phyloP scores from a whole-genome alignment of 495 filamentous ascomycete species.

The Xylaria cubensis region DNA sequence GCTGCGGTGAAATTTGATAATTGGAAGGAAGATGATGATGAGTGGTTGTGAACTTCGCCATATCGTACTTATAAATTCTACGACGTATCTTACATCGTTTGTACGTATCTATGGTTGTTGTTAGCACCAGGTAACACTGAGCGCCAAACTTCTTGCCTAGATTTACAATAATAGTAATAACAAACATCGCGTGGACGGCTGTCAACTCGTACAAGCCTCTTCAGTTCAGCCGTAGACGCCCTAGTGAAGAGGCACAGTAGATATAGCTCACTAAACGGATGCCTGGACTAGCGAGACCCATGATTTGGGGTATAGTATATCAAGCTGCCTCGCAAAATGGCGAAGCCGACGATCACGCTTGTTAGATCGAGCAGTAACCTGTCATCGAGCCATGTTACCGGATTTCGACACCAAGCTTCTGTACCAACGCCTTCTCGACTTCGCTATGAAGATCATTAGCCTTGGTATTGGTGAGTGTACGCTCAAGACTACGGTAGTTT shows the following conservation, averaged over 20 bases:
- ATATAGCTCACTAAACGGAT: neutral
- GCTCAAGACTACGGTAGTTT: slow-evolving; percentile 88
- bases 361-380: neutral
- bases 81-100: neutral
- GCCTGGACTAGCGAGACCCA: neutral
- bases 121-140: neutral
- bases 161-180: slow-evolving; percentile 11
- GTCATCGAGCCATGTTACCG: slow-evolving; percentile 53
- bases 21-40: neutral
- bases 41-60: neutral
- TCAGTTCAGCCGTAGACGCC: too few relatives aligned
- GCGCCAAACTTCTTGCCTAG: neutral
- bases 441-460: slow-evolving; percentile 75
- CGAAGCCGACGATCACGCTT: neutral
- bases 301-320: neutral
- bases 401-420: slow-evolving; percentile 79
- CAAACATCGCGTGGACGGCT: neutral
- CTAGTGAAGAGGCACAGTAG: neutral
- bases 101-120: neutral
- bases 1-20: neutral
- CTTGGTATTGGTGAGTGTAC: slow-evolving; percentile 83
- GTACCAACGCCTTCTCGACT: slow-evolving; percentile 66
- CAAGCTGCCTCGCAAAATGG: neutral
- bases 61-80: neutral
- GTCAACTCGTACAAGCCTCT: slow-evolving; percentile 3